phyloP scores from a whole-genome alignment of 345 rosid genomes.

The Pugionium cornutum region DNA sequence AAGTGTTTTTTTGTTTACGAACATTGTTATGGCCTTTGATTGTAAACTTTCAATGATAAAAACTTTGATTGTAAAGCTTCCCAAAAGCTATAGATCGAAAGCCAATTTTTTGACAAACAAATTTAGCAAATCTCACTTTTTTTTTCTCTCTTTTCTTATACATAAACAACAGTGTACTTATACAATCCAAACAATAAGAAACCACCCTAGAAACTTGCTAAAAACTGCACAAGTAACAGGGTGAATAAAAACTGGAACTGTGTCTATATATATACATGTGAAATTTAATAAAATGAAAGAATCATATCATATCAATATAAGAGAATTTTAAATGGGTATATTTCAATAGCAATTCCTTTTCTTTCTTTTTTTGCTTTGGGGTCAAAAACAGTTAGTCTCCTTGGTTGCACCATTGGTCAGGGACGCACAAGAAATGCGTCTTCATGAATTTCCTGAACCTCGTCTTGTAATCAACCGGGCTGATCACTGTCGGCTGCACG shows the following conservation, averaged over 20 bases:
- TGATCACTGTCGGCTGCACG: conserved; percentile 77
- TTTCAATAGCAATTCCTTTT: conserved; percentile 4
- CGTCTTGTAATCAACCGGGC: conserved; percentile 89
- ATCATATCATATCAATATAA: conserved; percentile 6
- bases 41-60: not conserved
- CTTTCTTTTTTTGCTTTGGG: not conserved
- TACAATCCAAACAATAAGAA: conserved; percentile 12
- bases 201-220: conserved; percentile 60
- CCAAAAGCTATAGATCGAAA: no score
- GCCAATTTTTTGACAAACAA: no score
- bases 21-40: conserved; percentile 4
- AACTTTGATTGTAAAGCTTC: no score
- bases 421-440: conserved; percentile 80
- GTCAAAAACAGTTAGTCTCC: conserved; percentile 10
- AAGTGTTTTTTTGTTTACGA: not conserved
- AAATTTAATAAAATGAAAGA: conserved; percentile 34
- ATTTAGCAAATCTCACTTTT: not conserved
- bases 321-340: not conserved
- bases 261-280: conserved; percentile 37
- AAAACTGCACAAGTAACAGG: conserved; percentile 57
- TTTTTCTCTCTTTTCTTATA: conserved; percentile 6
- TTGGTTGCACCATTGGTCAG: conserved; percentile 78
- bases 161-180: conserved; percentile 3
- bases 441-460: conserved; percentile 94
- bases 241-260: conserved; percentile 32